Evolutionary conservation across 1,284 basidiomycete species (phyloP), one percentile per base, ranked within the genome.

Genomic region (Cystobasidiaceae sp.): DNA sequence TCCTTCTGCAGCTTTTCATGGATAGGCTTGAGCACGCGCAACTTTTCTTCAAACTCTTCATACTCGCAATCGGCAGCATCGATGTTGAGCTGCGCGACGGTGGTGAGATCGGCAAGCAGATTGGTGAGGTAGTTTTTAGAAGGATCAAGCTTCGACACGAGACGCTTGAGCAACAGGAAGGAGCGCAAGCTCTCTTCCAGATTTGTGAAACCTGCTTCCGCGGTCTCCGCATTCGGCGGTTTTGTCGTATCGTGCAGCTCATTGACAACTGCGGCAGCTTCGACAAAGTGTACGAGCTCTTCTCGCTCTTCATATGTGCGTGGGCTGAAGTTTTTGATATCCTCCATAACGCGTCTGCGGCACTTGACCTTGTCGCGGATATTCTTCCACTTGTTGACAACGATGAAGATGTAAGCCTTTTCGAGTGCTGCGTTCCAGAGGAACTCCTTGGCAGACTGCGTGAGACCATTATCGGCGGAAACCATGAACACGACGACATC

Each of bases 401-500:
- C 96, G 74, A 98, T 89, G 80, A 98, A 99, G 39, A 99, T 81
- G 76, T 96, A 96, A 0, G 94, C 92, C 81, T 98, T 98, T 80
- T 98, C 96, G 74, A 93, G 89, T 78, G 88, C 89, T 1, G 96
- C 93, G 72, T 86, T 92, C 81, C 82, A 85, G 46, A 99, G 82
- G 81, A 99, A 98, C 78, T 98, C 93, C 75, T 89, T 90, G 8
- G 92, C 90, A 0, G 91, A 94, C 6, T 97, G 83, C 0, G 96
- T 99, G 76, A 99, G 97, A 81, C 98, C 94, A 78, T 98, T 98
- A 79, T 97, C 94, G 6, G 96, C 93, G 1, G 89, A 93, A 51
- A 97, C 93, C 70, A 97, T 93, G 77, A 98, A 99, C 60, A 99
- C 93, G 63, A 99, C 86, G 28, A 99, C 94, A 75, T 99, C 96